These are phyloP conservation scores for Phyllostachys edulis DNA, from an alignment of 176 grass and related monocot genomes.

Conservation along the genomic window DNA sequence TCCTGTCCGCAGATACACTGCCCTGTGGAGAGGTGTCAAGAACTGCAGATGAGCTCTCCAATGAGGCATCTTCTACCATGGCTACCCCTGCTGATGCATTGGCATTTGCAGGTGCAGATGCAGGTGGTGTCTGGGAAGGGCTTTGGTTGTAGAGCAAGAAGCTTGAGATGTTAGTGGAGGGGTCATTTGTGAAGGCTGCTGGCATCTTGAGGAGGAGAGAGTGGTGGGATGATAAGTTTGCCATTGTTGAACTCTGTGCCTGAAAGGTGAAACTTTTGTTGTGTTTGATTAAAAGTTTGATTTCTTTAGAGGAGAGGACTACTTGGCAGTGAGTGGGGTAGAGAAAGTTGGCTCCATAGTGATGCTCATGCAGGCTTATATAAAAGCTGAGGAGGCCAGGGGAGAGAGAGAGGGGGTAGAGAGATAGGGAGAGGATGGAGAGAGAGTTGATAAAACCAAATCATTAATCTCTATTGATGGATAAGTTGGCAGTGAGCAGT, in stretches of 20 bases:
- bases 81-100: background rate
- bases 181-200: slow-evolving; percentile 22
- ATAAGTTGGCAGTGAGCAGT: slow-evolving; percentile 53
- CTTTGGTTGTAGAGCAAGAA: slow-evolving; percentile 43
- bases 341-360: slow-evolving; percentile 31
- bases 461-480: slow-evolving; percentile 58
- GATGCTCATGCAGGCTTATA: slow-evolving; percentile 50
- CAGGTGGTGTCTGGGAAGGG: slow-evolving; percentile 23
- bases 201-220: slow-evolving; percentile 47
- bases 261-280: slow-evolving; percentile 29
- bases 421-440: background rate
- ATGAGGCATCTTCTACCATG: slow-evolving; percentile 38
- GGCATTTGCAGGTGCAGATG: slow-evolving; percentile 8
- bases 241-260: slow-evolving; percentile 37
- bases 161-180: slow-evolving; percentile 21
- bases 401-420: background rate
- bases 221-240: slow-evolving; percentile 40
- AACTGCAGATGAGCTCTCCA: slow-evolving; percentile 51
- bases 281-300: slow-evolving; percentile 15
- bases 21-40: slow-evolving; percentile 40
- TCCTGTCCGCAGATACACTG: slow-evolving; percentile 53
- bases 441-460: slow-evolving; percentile 47
- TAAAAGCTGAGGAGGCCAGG: slow-evolving; percentile 33
- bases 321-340: slow-evolving; percentile 1
- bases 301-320: slow-evolving; percentile 20